Conservation (phyloP, 2,329 filamentous ascomycete genomes). For the Fusarium napiforme region DNA sequence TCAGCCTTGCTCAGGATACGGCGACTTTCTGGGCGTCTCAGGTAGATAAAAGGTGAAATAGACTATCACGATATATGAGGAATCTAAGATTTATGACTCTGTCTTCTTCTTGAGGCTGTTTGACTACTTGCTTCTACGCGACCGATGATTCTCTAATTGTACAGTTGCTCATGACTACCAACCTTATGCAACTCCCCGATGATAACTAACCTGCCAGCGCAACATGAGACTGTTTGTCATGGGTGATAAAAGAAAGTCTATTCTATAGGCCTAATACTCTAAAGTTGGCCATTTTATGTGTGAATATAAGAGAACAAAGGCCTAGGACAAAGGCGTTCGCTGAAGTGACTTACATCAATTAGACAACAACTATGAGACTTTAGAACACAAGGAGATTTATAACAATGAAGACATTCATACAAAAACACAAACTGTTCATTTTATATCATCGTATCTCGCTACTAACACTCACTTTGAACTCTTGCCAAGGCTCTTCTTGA, state of each 20-base stretch:
- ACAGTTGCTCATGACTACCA: background rate
- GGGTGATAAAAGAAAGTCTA: accelerated
- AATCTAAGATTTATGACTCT: too few species aligned
- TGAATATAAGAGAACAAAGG: background rate
- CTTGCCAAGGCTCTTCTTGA: constrained; percentile 35
- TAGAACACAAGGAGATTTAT: background rate
- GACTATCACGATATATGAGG: background rate
- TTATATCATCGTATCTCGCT: accelerated
- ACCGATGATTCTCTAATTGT: background rate
- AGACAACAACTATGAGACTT: too few species aligned
- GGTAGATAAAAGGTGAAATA: too few species aligned
- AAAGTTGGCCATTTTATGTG: too few species aligned
- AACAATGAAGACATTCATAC: background rate
- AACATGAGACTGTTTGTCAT: background rate
- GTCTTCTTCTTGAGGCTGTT: background rate
- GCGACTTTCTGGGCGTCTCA: background rate
- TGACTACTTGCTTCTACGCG: background rate
- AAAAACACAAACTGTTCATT: background rate
- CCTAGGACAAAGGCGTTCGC: background rate
- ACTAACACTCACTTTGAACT: background rate
- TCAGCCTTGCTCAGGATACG: background rate
- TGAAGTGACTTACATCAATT: background rate
- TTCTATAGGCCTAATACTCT: too few species aligned
- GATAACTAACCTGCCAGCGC: accelerated
- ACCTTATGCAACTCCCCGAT: background rate